Evolutionary conservation across 75 land plant genomes (phyloP).

Genomic region (Cunninghamia lanceolata): DNA sequence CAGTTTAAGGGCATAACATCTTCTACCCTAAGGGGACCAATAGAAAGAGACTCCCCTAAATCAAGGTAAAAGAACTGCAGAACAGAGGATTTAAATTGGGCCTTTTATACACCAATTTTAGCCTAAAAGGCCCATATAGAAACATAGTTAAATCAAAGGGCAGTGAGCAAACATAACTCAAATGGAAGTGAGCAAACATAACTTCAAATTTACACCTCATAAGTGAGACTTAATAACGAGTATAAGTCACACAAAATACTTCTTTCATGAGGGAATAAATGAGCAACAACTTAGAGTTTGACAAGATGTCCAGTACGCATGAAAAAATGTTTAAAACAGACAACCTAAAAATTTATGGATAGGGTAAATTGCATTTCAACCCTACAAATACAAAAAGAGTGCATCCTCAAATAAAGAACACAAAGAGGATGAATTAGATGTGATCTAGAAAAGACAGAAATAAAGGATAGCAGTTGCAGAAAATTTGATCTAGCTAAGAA

Average conservation of each 20-base stretch:
- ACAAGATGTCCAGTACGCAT: background rate
- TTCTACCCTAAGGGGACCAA: slow-evolving; percentile 44
- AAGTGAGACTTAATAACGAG: background rate
- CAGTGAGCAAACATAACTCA: too few relatives aligned
- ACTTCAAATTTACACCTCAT: background rate
- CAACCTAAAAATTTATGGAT: background rate
- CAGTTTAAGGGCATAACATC: slow-evolving; percentile 53
- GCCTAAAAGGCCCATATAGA: background rate
- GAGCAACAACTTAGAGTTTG: background rate
- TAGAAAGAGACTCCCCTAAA: slow-evolving; percentile 82
- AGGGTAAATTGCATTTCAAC: background rate
- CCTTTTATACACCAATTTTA: background rate
- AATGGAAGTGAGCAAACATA: too few relatives aligned
- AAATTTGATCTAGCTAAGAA: background rate
- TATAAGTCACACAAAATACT: background rate
- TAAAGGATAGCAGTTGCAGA: background rate
- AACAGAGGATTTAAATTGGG: background rate
- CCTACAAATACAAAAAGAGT: background rate
- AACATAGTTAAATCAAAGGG: background rate
- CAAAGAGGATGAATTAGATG: background rate
- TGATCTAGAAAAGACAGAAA: background rate
- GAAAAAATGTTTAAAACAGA: background rate
- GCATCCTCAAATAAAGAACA: background rate
- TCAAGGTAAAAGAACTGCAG: slow-evolving; percentile 86
- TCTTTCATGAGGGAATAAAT: background rate